A percentile compares a stretch with the other conserved stretches of the same genome.
Evolutionary conservation across 352 stramenopile genomes (phyloP).

Genomic region (Phytophthora capsici): DNA sequence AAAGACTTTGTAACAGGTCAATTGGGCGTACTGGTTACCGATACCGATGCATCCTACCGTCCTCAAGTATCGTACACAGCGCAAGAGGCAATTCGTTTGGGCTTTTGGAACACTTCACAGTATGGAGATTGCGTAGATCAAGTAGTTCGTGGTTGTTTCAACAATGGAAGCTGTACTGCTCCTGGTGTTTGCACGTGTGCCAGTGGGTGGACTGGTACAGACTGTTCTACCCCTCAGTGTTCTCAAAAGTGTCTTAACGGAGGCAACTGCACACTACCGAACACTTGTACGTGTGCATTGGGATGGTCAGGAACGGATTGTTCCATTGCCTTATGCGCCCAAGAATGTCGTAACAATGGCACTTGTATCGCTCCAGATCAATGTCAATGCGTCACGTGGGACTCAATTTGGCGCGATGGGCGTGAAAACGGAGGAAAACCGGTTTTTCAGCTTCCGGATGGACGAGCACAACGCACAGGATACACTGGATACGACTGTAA

Average conservation of each 20-base stretch:
- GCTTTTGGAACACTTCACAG: constrained; percentile 67
- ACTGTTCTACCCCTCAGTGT: constrained; percentile 86
- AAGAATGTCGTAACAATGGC: constrained; percentile 91
- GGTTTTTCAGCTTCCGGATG: constrained; percentile 92
- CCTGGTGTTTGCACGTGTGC: constrained; percentile 87
- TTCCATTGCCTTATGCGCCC: constrained; percentile 89
- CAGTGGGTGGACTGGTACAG: constrained; percentile 72
- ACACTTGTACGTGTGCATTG: constrained; percentile 91
- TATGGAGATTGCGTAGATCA: constrained; percentile 89
- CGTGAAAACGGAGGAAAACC: constrained; percentile 89
- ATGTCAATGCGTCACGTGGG: constrained; percentile 91
- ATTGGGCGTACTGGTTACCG: constrained; percentile 66
- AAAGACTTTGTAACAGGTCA: constrained; percentile 46
- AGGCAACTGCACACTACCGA: constrained; percentile 93
- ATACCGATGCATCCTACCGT: constrained; percentile 94
- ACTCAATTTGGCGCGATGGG: constrained; percentile 90
- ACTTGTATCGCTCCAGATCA: constrained; percentile 81
- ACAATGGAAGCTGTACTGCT: constrained; percentile 95
- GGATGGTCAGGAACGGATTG: constrained; percentile 92
- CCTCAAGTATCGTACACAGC: constrained; percentile 83
- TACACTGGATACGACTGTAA: constrained; percentile 97
- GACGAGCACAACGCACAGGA: constrained; percentile 90
- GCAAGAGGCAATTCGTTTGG: constrained; percentile 47
- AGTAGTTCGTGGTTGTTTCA: constrained; percentile 95
- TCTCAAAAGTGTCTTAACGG: constrained; percentile 72